Percentiles rank a stretch among this genome's conserved stretches.
Evolutionary conservation across 2,329 filamentous ascomycete species (phyloP).

Genomic region (Colletotrichum gloeosporioides): DNA sequence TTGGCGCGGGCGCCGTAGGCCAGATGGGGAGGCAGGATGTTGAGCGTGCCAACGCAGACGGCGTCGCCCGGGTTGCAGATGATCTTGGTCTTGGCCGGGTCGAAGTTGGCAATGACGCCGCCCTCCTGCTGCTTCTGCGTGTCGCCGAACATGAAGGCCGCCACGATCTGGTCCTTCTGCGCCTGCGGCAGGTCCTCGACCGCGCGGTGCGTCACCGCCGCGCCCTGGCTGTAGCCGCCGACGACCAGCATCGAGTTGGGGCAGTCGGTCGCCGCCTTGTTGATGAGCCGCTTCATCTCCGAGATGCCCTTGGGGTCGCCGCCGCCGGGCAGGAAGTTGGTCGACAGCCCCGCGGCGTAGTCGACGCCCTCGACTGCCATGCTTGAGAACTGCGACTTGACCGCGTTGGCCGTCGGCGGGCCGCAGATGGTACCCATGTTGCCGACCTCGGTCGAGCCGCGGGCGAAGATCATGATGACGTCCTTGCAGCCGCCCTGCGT

Average conservation of each 20-base stretch:
- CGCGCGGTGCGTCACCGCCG: conserved; percentile 31
- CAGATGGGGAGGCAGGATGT: conserved; percentile 39
- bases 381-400: conserved; percentile 25
- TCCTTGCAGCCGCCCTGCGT: conserved; percentile 27
- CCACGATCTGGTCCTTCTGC: conserved; percentile 27
- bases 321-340: conserved; percentile 36
- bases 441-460: conserved; percentile 25
- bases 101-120: conserved; percentile 39
- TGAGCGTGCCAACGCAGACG: conserved; percentile 40
- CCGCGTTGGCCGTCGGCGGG: conserved; percentile 23
- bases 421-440: conserved; percentile 27
- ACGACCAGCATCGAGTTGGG: conserved; percentile 39
- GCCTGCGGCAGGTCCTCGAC: conserved; percentile 28
- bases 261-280: conserved; percentile 39
- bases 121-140: conserved; percentile 34
- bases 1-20: conserved; percentile 38
- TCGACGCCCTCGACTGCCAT: conserved; percentile 33
- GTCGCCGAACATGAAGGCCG: conserved; percentile 32
- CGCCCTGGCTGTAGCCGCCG: conserved; percentile 44
- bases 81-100: conserved; percentile 39
- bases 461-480: conserved; percentile 29
- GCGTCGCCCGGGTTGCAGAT: conserved; percentile 46
- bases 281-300: conserved; percentile 38
- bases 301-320: conserved; percentile 34
- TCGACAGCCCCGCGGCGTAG: conserved; percentile 37